phyloP scores from a whole-genome alignment of 495 filamentous ascomycete species.

The Podospora sp. region DNA sequence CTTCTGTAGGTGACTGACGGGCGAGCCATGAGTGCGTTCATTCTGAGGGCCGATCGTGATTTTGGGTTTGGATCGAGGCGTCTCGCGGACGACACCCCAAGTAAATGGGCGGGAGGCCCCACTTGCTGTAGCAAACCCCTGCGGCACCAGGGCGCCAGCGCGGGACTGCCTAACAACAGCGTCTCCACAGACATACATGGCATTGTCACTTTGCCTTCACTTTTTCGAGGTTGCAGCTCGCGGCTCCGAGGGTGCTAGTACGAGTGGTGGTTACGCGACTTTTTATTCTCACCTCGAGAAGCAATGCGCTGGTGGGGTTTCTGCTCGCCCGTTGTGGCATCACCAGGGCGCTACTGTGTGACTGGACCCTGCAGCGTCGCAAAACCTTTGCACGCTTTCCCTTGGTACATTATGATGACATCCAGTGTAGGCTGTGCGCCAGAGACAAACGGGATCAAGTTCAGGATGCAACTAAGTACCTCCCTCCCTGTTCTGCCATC shows the following conservation, averaged over 20 bases:
- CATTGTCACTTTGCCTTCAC: neutral
- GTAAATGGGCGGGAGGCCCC: slow-evolving; percentile 27
- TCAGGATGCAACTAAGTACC: neutral
- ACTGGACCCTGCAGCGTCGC: slow-evolving; percentile 17
- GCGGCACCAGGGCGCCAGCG: neutral
- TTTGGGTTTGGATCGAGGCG: slow-evolving; percentile 33
- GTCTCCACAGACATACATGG: neutral
- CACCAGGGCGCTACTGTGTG: slow-evolving; percentile 4
- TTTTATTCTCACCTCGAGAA: neutral
- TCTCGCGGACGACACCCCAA: neutral
- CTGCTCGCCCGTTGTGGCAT: slow-evolving; percentile 5
- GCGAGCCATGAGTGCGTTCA: slow-evolving; percentile 25
- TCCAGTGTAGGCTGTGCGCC: neutral
- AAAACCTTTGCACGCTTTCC: neutral
- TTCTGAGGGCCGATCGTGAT: slow-evolving; percentile 31
- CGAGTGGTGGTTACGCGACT: neutral
- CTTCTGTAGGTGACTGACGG: slow-evolving; percentile 18
- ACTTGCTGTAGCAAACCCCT: slow-evolving; percentile 10
- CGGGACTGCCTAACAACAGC: neutral
- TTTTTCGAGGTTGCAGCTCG: neutral
- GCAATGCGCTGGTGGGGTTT: neutral
- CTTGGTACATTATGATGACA: slow-evolving; percentile 13
- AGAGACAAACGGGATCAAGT: slow-evolving; percentile 9
- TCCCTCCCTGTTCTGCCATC: neutral
- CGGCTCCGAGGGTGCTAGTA: neutral